phyloP scores from a whole-genome alignment of 2,329 filamentous ascomycete genomes.

The Penicillium digitatum region DNA sequence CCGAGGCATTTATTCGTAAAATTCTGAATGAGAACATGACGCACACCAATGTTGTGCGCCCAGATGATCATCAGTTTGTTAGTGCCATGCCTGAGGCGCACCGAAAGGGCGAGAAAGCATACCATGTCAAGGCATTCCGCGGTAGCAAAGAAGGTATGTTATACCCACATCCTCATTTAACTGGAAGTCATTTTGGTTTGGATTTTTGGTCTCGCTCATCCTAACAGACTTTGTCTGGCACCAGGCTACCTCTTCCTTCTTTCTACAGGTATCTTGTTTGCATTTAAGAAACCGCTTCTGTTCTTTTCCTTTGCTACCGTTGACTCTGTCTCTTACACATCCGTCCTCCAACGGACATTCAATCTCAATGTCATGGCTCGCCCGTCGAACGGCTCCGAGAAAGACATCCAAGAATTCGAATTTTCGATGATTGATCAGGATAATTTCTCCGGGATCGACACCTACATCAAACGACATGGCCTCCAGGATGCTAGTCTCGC shows the following conservation, averaged over 20 bases:
- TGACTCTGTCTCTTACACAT: slow-evolving; percentile 60
- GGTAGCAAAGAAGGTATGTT: slow-evolving; percentile 61
- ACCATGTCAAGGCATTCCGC: slow-evolving; percentile 60
- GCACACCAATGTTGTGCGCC: slow-evolving; percentile 49
- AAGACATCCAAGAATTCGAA: slow-evolving; percentile 55
- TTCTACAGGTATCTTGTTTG: slow-evolving; percentile 58
- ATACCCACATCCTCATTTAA: not conserved
- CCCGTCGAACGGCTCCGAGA: slow-evolving; percentile 27
- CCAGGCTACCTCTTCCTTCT: slow-evolving; percentile 62
- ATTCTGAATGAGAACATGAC: slow-evolving; percentile 50
- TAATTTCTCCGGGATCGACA: slow-evolving; percentile 59
- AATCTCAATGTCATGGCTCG: slow-evolving; percentile 57
- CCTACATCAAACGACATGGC: slow-evolving; percentile 58
- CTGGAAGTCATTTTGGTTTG: not conserved
- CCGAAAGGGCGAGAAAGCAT: slow-evolving; percentile 60
- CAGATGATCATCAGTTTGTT: slow-evolving; percentile 55
- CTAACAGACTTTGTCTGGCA: slow-evolving; percentile 1
- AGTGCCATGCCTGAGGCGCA: slow-evolving; percentile 59
- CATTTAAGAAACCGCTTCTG: slow-evolving; percentile 62
- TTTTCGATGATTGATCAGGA: slow-evolving; percentile 64
- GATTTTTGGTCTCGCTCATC: not conserved
- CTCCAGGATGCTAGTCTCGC: slow-evolving; percentile 63
- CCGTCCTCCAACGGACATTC: slow-evolving; percentile 62
- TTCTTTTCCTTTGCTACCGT: slow-evolving; percentile 60
- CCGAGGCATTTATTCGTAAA: slow-evolving; percentile 42